Base-by-base conservation (phyloP, 495 filamentous ascomycete genomes). In the Neurospora africana region DNA sequence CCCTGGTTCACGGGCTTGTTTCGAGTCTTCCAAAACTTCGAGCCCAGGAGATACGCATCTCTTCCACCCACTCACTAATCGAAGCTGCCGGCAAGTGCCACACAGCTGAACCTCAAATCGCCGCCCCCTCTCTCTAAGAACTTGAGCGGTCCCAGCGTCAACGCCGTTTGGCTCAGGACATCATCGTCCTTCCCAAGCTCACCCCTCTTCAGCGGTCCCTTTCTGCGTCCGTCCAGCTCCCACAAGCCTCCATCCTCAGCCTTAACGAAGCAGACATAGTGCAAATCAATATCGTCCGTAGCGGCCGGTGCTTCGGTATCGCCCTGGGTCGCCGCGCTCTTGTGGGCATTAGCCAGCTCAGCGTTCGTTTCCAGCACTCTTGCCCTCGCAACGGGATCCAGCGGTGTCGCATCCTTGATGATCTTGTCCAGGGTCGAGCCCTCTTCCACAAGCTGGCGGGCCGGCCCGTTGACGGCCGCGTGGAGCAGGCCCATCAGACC, bases 261-360 rank as follows among this genome's bases (percentile, higher is more conserved):
- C 83, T 91, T 93, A 7, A 95, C 92, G 83, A 97, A 96, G 72
- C 88, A 90, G 73, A 97, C 92, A 82, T 93, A 96, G 79, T 97
- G 93, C 78, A 91, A 79, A 77, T 93, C 91, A 33, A 93, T 86
- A 78, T 88, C 84, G 77, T 89, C 90, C 72, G 86, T 84, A 10
- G 90, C 90, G 76, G 81, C 81, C 23, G 92, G 93, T 68, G 92
- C 90, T 41, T 80, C 81, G 5, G 92, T 93, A 81, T 93, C 91
- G 11, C 94, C 95, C 76, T 87, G 74, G 53, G 77, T 82, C 33
- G 93, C 93, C 37, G 89, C 93, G 72, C 87, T 85, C 47, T 86
- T 85, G 82, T 97, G 92, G 70, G 91, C 92, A 53, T 78, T 82
- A 73, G 94, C 93, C 38, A 97, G 81, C 43, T 86, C 88, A 75